Evolutionary conservation across 2,329 filamentous ascomycete genomes (phyloP).

Genomic region (Trichoderma atroviride): DNA sequence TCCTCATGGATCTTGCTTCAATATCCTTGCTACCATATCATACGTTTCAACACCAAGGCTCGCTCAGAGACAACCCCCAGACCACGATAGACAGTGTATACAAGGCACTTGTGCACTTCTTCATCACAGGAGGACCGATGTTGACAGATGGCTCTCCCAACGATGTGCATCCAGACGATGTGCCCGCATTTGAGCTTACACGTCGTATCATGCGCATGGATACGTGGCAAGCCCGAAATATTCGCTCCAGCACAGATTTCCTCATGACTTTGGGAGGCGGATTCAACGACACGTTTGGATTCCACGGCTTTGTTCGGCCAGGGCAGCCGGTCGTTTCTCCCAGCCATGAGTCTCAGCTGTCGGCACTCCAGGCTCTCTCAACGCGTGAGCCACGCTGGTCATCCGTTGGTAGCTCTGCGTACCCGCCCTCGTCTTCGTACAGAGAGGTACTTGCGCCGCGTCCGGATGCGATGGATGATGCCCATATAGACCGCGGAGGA

Average conservation of each 20-base stretch:
- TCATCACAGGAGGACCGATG: slow-evolving; percentile 48
- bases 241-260: slow-evolving; percentile 54
- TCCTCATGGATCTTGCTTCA: slow-evolving; percentile 50
- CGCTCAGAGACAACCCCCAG: slow-evolving; percentile 28
- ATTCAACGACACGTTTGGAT: slow-evolving; percentile 41
- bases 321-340: background rate
- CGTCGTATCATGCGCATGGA: slow-evolving; percentile 51
- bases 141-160: slow-evolving; percentile 48
- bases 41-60: slow-evolving; percentile 24
- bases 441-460: slow-evolving; percentile 15
- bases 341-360: slow-evolving; percentile 3
- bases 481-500: slow-evolving; percentile 5
- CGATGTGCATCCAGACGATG: slow-evolving; percentile 50
- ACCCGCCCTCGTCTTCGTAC: slow-evolving; percentile 7
- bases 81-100: slow-evolving; percentile 52
- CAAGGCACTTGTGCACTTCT: slow-evolving; percentile 54
- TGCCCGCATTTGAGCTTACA: slow-evolving; percentile 44
- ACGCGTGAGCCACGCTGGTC: slow-evolving; percentile 20
- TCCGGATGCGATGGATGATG: slow-evolving; percentile 28
- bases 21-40: slow-evolving; percentile 27
- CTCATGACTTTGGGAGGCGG: slow-evolving; percentile 52
- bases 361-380: slow-evolving; percentile 3
- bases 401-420: slow-evolving; percentile 18
- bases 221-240: slow-evolving; percentile 50
- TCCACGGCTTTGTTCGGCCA: slow-evolving; percentile 40